Evolutionary conservation across 371 early-diverging fungal species (phyloP).

Genomic region (Mortierella sp.): DNA sequence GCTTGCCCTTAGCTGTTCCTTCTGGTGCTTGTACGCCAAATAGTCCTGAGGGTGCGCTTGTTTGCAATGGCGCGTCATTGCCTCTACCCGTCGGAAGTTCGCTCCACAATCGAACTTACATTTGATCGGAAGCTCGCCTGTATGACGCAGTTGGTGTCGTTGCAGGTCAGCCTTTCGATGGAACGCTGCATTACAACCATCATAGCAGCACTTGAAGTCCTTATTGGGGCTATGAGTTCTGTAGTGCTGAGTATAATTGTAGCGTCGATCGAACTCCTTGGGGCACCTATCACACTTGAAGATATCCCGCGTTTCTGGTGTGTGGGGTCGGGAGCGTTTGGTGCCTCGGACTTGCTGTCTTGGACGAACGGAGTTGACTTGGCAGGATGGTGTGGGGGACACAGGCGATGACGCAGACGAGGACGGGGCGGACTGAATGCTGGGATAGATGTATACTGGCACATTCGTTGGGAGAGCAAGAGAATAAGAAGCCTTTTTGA

Average conservation of each 20-base stretch:
- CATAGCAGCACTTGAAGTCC: neutral
- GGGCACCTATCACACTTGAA: neutral
- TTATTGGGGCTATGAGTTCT: slow-evolving; percentile 6
- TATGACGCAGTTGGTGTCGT: slow-evolving; percentile 11
- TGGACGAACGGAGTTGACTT: no score
- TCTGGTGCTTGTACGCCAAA: no score
- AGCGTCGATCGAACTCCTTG: slow-evolving; percentile 12
- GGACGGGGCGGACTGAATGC: no score
- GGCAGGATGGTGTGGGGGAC: no score
- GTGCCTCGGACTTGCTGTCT: no score
- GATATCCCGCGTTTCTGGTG: no score
- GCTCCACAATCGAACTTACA: slow-evolving; percentile 2
- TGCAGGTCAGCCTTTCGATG: slow-evolving; percentile 4
- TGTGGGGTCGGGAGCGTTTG: no score
- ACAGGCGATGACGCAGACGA: no score
- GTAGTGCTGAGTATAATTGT: slow-evolving; percentile 8
- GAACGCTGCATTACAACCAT: neutral
- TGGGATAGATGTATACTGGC: no score
- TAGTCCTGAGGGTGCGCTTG: neutral
- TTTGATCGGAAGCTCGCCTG: neutral
- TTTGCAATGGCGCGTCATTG: slow-evolving; percentile 3
- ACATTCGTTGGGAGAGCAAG: no score
- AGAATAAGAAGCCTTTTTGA: no score
- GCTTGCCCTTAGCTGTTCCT: no score
- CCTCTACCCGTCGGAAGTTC: slow-evolving; percentile 2